These are phyloP conservation scores for Dendrobium catenatum DNA, from an alignment of 106 monocot genomes.

Conservation along the genomic window DNA sequence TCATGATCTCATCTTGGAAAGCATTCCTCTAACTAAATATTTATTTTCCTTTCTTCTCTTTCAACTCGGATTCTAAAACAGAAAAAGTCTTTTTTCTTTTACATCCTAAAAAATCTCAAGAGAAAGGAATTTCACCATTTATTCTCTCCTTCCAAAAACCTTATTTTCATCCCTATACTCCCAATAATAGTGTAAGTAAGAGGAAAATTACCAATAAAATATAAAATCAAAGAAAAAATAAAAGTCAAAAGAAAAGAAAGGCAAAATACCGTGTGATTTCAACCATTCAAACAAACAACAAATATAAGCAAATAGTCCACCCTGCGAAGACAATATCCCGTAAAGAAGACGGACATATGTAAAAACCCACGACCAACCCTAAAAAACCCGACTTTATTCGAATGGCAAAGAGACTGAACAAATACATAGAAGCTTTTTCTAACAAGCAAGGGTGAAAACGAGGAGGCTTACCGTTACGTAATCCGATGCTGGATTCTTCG, in stretches of 20 bases:
- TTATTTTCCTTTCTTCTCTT: not conserved
- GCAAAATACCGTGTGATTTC: not conserved
- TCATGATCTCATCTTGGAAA: not conserved
- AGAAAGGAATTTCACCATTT: not conserved
- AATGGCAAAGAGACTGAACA: not conserved
- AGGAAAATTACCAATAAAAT: not conserved
- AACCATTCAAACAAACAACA: not conserved
- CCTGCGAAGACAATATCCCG: not conserved
- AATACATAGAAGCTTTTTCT: not conserved
- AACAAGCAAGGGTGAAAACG: not conserved
- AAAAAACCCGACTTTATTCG: not conserved
- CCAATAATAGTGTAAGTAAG: not conserved
- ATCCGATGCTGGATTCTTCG: conserved; percentile 90
- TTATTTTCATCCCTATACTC: not conserved
- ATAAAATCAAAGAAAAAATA: not conserved
- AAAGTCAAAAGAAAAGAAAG: not conserved
- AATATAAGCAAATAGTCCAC: not conserved
- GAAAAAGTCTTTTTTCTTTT: not conserved
- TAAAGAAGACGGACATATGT: not conserved
- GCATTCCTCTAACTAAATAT: not conserved
- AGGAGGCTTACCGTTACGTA: conserved; percentile 53
- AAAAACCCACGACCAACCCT: conserved; percentile 1
- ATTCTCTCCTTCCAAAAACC: too few relatives aligned
- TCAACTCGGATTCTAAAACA: not conserved
- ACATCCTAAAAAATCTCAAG: not conserved